Conservation (phyloP, 2,329 filamentous ascomycete species). For the Pyrenochaeta sp. region DNA sequence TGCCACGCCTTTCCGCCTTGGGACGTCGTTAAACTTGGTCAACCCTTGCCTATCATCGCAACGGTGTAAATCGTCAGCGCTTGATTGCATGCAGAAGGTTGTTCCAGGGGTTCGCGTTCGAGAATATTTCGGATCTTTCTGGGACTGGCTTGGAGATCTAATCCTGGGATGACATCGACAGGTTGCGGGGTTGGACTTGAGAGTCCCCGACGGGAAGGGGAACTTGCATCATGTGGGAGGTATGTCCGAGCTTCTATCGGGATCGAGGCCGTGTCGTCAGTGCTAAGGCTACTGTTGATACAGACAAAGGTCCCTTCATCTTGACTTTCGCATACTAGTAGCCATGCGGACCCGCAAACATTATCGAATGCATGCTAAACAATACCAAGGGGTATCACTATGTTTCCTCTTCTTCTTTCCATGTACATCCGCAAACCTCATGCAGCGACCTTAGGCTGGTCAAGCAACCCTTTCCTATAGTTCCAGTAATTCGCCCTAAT, state of each 20-base stretch:
- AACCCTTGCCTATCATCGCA: constrained; percentile 25
- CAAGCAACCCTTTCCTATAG: constrained; percentile 65
- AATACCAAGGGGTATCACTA: constrained; percentile 37
- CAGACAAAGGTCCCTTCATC: constrained; percentile 7
- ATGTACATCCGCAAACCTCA: constrained; percentile 19
- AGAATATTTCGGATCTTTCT: constrained; percentile 28
- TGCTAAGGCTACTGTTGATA: constrained; percentile 13
- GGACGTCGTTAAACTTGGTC: constrained; percentile 15
- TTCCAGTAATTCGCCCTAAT: constrained; percentile 94
- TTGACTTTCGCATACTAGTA: constrained; percentile 5
- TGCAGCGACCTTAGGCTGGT: constrained; percentile 32
- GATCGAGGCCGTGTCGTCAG: constrained; percentile 17
- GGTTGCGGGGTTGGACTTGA: constrained; percentile 26
- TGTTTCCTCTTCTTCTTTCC: constrained; percentile 12
- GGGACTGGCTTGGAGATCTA: constrained; percentile 13
- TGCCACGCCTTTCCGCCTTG: constrained; percentile 33
- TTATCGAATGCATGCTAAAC: constrained; percentile 11
- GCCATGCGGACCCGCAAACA: constrained; percentile 27
- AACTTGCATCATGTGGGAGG: constrained; percentile 19
- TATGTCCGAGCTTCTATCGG: constrained; percentile 14
- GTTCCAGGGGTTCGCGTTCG: constrained; percentile 20
- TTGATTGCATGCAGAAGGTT: constrained; percentile 28
- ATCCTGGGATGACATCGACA: constrained; percentile 14
- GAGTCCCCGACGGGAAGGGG: constrained; percentile 28
- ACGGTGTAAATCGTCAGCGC: constrained; percentile 15